phyloP scores from a whole-genome alignment of 2,329 filamentous ascomycete species.

The Claviceps sorghi region DNA sequence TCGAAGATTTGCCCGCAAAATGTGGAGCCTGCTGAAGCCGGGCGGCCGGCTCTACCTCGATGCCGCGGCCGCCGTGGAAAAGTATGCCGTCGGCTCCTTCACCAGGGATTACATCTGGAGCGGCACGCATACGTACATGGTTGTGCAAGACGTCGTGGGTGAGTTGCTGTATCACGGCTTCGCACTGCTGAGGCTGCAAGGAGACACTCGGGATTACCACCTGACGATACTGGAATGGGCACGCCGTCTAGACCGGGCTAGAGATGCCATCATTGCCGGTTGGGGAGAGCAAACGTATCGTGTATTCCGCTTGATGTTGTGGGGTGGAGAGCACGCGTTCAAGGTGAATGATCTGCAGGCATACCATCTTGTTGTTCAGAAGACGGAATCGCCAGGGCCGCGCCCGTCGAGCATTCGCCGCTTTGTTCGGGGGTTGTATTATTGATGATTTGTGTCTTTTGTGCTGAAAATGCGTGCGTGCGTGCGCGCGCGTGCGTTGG shows the following conservation, averaged over 20 bases:
- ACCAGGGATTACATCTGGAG: neutral
- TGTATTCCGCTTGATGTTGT: conserved; percentile 2
- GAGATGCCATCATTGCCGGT: conserved; percentile 1
- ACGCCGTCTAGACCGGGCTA: neutral
- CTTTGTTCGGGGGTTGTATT: neutral
- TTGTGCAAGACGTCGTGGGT: conserved; percentile 1
- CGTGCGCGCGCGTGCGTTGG: neutral
- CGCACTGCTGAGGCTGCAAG: neutral
- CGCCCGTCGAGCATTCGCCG: neutral
- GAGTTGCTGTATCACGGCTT: conserved; percentile 1
- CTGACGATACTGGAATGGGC: conserved; percentile 3
- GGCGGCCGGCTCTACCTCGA: conserved; percentile 2
- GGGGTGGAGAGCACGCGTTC: conserved; percentile 2
- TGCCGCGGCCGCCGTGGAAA: neutral
- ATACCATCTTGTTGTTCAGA: neutral
- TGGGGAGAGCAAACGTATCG: conserved; percentile 3
- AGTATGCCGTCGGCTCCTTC: conserved; percentile 1
- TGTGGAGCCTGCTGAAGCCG: conserved; percentile 1
- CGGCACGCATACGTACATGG: conserved; percentile 2
- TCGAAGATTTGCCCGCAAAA: neutral
- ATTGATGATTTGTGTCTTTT: too few relatives aligned
- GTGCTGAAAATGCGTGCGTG: too few relatives aligned
- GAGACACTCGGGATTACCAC: neutral
- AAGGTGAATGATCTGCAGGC: conserved; percentile 1
- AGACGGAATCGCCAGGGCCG: neutral